Percentiles rank a stretch among this genome's conserved stretches.
Evolutionary conservation across 2,329 filamentous ascomycete species (phyloP).

Genomic region (Bipolaris victoriae): DNA sequence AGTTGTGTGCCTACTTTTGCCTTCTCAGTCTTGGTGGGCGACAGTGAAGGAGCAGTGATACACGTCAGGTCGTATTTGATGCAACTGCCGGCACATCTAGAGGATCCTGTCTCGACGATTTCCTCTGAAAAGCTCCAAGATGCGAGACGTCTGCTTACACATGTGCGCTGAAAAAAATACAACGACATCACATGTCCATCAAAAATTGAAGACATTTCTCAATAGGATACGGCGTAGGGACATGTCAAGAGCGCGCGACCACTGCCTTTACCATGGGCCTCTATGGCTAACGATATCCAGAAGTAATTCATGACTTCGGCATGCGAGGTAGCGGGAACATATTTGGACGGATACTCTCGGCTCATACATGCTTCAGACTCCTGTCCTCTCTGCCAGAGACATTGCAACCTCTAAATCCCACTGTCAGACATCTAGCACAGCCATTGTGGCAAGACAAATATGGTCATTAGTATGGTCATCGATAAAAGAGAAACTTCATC

Average conservation of each 20-base stretch:
- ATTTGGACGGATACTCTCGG: no score
- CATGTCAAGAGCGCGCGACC: no score
- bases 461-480: not conserved
- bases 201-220: not conserved
- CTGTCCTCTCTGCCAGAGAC: no score
- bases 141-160: not conserved
- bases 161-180: not conserved
- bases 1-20: not conserved
- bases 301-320: not conserved
- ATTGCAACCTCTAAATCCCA: not conserved
- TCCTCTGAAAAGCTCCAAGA: not conserved
- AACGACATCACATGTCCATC: not conserved
- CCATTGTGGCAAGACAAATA: not conserved
- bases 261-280: not conserved
- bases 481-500: not conserved
- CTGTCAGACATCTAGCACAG: not conserved
- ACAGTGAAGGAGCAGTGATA: not conserved
- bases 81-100: not conserved
- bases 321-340: no score
- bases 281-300: not conserved
- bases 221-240: no score
- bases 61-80: constrained; percentile 13
- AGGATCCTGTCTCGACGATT: not conserved
- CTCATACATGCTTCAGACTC: no score
- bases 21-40: not conserved